These are phyloP conservation scores for Oxyria digyna DNA, from an alignment of 148 eudicot genomes.

Conservation along the genomic window DNA sequence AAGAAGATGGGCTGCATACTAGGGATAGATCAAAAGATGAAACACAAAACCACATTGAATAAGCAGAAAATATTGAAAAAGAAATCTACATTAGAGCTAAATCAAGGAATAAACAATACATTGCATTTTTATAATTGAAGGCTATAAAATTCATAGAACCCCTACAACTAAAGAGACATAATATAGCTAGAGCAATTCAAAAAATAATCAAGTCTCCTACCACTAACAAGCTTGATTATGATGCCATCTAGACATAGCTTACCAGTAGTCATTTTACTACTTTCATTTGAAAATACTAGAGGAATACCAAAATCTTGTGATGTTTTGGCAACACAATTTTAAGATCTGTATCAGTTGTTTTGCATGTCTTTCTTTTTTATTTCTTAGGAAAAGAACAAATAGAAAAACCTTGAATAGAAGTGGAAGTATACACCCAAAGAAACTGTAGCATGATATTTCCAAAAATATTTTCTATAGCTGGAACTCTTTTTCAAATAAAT, in stretches of 20 bases:
- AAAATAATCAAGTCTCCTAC: neutral
- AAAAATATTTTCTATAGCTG: no score
- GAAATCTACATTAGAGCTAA: neutral
- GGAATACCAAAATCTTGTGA: neutral
- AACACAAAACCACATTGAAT: constrained; percentile 3
- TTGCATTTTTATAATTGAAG: neutral
- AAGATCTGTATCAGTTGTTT: neutral
- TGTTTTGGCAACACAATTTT: neutral
- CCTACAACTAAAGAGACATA: neutral
- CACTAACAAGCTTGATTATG: no score
- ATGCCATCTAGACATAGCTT: no score
- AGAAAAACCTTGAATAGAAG: neutral
- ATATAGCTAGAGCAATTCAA: neutral
- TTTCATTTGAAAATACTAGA: no score
- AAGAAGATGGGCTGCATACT: constrained; percentile 87
- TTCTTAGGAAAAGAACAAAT: neutral
- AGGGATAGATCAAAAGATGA: constrained; percentile 33
- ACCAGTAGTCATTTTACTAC: no score
- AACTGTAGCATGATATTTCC: neutral
- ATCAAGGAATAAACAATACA: neutral
- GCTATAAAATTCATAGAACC: neutral
- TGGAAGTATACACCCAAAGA: neutral
- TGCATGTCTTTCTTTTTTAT: neutral
- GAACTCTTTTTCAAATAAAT: neutral
- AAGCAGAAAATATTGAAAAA: neutral